Evolutionary conservation across 306 rosid genomes (phyloP).

Genomic region (Quercus gilva): DNA sequence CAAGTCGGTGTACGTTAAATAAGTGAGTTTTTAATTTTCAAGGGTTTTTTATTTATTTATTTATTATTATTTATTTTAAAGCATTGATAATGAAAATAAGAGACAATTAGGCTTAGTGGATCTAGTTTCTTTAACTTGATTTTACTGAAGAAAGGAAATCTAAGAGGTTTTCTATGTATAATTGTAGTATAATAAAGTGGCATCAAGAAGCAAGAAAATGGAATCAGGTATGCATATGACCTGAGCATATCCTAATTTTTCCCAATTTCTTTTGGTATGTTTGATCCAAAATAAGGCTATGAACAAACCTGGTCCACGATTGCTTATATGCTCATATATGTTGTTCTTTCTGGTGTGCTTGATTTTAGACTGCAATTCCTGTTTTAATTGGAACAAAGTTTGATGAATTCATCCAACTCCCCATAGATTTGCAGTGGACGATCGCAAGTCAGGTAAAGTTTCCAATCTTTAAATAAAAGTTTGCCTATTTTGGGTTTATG

Average conservation of each 20-base stretch:
- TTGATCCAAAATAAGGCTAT: not conserved
- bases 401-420: slow-evolving; percentile 97
- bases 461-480: not conserved
- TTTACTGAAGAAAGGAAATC: not conserved
- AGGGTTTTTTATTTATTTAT: not conserved
- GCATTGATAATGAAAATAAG: not conserved
- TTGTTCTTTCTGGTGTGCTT: not conserved
- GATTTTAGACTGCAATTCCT: slow-evolving; percentile 78
- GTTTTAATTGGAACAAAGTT: slow-evolving; percentile 88
- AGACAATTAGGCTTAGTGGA: not conserved
- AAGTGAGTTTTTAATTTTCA: slow-evolving; percentile 30
- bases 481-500: not conserved
- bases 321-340: not conserved
- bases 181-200: slow-evolving; percentile 69
- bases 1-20: slow-evolving; percentile 88
- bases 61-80: not conserved
- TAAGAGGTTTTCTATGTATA: slow-evolving; percentile 11
- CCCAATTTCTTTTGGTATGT: not conserved
- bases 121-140: not conserved
- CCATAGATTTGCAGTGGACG: slow-evolving; percentile 94
- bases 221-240: slow-evolving; percentile 59
- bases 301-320: not conserved
- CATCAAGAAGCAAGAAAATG: slow-evolving; percentile 78
- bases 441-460: slow-evolving; percentile 77
- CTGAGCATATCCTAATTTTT: not conserved